phyloP scores from a whole-genome alignment of 225 moss, liverwort and hornwort species.

The Anthoceros angustus region DNA sequence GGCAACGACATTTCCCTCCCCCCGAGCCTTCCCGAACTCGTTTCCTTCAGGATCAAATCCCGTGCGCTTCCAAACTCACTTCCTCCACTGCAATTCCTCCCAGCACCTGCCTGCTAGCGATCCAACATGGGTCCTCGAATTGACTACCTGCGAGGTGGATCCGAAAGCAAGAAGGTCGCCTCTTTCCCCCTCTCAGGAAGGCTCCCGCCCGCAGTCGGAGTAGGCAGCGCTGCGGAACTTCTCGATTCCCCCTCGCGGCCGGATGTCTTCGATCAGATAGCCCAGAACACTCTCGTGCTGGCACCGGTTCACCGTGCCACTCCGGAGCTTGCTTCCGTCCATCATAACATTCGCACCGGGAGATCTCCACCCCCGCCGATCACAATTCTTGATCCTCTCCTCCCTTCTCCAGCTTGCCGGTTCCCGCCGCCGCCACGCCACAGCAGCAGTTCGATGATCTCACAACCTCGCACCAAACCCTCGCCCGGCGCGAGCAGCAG shows the following conservation, averaged over 20 bases:
- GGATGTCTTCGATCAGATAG: slow-evolving; percentile 97
- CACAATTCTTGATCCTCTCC: background rate
- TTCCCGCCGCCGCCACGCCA: background rate
- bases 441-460: too few relatives aligned
- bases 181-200: slow-evolving; percentile 72
- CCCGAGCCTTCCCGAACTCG: slow-evolving; percentile 6
- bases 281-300: slow-evolving; percentile 85
- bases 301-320: slow-evolving; percentile 17
- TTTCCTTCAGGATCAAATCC: too few relatives aligned
- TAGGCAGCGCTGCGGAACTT: slow-evolving; percentile 93
- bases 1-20: slow-evolving; percentile 13
- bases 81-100: slow-evolving; percentile 28
- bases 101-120: background rate
- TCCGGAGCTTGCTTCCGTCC: slow-evolving; percentile 74
- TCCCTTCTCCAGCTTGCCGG: background rate
- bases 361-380: background rate
- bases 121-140: too few relatives aligned
- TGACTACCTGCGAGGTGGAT: too few relatives aligned
- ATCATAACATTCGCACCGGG: slow-evolving; percentile 79
- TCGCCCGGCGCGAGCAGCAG: too few relatives aligned
- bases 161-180: background rate
- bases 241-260: slow-evolving; percentile 95
- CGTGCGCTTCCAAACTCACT: background rate
- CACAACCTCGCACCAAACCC: too few relatives aligned
- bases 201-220: slow-evolving; percentile 98